Conservation (phyloP, 2,329 filamentous ascomycete species). For the Alternaria alternata region DNA sequence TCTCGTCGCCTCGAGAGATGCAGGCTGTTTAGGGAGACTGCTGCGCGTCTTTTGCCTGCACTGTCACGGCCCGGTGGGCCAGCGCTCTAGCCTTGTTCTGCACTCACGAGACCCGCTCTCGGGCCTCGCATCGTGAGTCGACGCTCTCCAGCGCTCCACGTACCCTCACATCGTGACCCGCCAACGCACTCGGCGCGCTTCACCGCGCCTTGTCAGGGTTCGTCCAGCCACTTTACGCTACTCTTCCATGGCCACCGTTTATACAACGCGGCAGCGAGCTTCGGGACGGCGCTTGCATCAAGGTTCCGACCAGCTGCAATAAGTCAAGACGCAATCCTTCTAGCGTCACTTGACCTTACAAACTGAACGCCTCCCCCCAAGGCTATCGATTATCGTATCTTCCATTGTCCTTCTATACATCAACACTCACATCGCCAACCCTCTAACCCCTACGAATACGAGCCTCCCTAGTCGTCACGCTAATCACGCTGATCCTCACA, state of each 20-base stretch:
- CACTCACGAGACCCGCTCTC: constrained; percentile 44
- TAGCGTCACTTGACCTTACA: constrained; percentile 42
- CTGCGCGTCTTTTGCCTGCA: constrained; percentile 23
- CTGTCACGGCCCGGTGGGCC: constrained; percentile 38
- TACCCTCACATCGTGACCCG: constrained; percentile 29
- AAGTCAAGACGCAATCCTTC: constrained; percentile 31
- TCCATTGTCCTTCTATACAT: constrained; percentile 15
- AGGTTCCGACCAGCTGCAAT: constrained; percentile 30
- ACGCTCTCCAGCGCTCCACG: constrained; percentile 33
- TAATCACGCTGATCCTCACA: constrained; percentile 9
- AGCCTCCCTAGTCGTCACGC: constrained; percentile 2
- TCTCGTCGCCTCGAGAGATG: constrained; percentile 15
- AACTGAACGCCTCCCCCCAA: constrained; percentile 22
- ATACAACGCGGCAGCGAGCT: constrained; percentile 28
- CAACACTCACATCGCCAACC: constrained; percentile 9
- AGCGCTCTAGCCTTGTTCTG: constrained; percentile 37
- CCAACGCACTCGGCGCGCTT: constrained; percentile 26
- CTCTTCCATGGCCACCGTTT: constrained; percentile 30
- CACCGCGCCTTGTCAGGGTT: constrained; percentile 20
- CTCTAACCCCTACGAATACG: constrained; percentile 3
- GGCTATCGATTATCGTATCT: constrained; percentile 17
- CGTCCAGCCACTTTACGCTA: constrained; percentile 27
- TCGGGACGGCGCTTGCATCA: constrained; percentile 33
- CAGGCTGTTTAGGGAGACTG: constrained; percentile 13
- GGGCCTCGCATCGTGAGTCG: constrained; percentile 31